Percentiles rank a stretch among this genome's conserved stretches.
These are phyloP conservation scores for Abrus pulchellus DNA, from an alignment of 306 rosid genomes.

Conservation along the genomic window DNA sequence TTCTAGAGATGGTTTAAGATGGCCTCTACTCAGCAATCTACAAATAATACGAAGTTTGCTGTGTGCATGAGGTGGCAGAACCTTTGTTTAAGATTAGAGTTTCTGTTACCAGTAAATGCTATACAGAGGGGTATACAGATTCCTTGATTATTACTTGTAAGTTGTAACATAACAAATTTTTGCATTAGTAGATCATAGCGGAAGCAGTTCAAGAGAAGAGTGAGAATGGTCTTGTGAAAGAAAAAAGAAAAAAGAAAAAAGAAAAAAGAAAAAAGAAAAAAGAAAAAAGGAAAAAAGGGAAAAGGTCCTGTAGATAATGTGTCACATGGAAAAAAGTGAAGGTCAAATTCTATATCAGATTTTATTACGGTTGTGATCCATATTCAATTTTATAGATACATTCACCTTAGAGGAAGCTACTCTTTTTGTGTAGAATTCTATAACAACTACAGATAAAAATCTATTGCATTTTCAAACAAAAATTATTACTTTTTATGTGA, in stretches of 20 bases:
- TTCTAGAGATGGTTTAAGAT: constrained; percentile 89
- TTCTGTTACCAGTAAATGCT: constrained; percentile 47
- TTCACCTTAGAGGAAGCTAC: constrained; percentile 38
- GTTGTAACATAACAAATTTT: constrained; percentile 67
- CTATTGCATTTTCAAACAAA: constrained; percentile 8
- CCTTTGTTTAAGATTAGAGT: constrained; percentile 45
- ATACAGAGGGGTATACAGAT: constrained; percentile 53
- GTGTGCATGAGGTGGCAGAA: constrained; percentile 48
- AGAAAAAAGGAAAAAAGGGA: background rate
- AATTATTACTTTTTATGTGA: background rate
- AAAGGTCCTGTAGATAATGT: constrained; percentile 53
- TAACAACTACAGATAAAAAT: constrained; percentile 19
- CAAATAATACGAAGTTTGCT: constrained; percentile 40
- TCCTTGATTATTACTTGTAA: constrained; percentile 58
- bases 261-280: background rate
- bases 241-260: background rate
- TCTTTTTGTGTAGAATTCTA: constrained; percentile 30
- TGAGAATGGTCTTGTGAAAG: constrained; percentile 54
- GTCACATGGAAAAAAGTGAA: constrained; percentile 47
- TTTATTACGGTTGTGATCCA: constrained; percentile 48
- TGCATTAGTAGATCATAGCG: constrained; percentile 73
- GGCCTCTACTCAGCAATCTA: constrained; percentile 37
- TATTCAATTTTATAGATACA: constrained; percentile 44
- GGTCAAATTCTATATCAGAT: constrained; percentile 56
- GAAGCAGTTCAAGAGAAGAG: constrained; percentile 60